Conservation (phyloP, 2,329 filamentous ascomycete species). For the Trichoderma atrobrunneum region DNA sequence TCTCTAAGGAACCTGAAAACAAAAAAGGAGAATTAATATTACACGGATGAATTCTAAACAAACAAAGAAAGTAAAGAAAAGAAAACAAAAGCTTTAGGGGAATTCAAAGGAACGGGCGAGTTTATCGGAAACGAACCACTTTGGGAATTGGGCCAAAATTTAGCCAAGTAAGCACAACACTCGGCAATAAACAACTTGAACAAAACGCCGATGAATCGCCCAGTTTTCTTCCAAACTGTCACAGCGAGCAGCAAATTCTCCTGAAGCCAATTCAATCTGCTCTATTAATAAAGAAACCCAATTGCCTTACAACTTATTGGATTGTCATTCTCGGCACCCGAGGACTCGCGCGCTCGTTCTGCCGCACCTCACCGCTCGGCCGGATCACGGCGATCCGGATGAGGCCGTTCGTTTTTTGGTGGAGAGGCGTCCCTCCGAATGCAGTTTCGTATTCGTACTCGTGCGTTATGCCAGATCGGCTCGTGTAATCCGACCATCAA, state of each 20-base stretch:
- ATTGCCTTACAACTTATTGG: neutral
- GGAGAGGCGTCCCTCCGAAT: neutral
- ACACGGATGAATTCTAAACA: neutral
- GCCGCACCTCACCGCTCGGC: conserved; percentile 32
- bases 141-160: neutral
- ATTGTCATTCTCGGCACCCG: neutral
- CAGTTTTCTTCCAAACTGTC: neutral
- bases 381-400: conserved; percentile 26
- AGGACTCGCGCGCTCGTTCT: conserved; percentile 21
- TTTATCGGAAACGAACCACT: neutral
- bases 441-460: conserved; percentile 7
- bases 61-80: neutral
- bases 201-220: neutral
- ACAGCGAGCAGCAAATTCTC: neutral
- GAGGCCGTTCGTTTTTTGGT: conserved; percentile 19
- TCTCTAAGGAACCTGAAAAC: neutral
- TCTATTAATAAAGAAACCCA: neutral
- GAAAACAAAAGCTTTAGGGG: neutral
- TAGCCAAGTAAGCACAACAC: neutral
- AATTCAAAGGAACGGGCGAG: neutral
- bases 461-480: neutral
- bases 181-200: neutral
- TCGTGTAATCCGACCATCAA: neutral
- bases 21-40: neutral
- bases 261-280: neutral